These are phyloP conservation scores for Barbatosphaeria neglecta DNA, from an alignment of 495 filamentous ascomycete species.

Conservation along the genomic window DNA sequence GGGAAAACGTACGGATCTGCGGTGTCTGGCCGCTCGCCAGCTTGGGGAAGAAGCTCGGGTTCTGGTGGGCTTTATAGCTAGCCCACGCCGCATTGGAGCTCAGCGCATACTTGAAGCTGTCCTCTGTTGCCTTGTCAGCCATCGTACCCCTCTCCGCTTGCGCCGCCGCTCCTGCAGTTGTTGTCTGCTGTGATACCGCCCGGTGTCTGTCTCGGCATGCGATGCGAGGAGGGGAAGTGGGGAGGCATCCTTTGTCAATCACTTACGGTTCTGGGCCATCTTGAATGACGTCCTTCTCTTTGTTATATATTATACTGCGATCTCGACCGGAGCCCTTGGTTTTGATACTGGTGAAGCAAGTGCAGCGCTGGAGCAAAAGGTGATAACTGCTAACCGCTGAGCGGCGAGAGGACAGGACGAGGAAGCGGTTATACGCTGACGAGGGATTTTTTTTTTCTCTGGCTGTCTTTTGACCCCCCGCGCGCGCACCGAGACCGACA, in stretches of 20 bases:
- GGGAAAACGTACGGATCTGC: constrained; percentile 50
- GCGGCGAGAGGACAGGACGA: not conserved
- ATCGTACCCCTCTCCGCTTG: no score
- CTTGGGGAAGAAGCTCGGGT: constrained; percentile 63
- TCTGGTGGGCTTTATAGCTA: constrained; percentile 47
- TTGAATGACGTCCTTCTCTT: not conserved
- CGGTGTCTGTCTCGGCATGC: not conserved
- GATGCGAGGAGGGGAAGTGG: not conserved
- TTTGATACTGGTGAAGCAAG: no score
- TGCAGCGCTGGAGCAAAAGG: not conserved
- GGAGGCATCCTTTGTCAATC: not conserved
- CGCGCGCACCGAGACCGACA: no score
- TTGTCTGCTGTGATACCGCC: not conserved
- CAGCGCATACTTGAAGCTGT: constrained; percentile 43
- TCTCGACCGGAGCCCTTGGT: not conserved
- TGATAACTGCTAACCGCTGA: not conserved
- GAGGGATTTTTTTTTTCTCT: not conserved
- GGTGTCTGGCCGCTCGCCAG: constrained; percentile 60
- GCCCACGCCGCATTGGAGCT: constrained; percentile 64
- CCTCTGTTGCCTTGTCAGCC: constrained; percentile 16
- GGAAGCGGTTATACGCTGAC: not conserved
- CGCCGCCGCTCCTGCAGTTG: no score
- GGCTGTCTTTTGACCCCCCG: no score
- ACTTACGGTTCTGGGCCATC: not conserved
- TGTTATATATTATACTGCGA: not conserved